Conservation (phyloP, 176 grass and related monocot genomes). For the Neostapfia colusana region DNA sequence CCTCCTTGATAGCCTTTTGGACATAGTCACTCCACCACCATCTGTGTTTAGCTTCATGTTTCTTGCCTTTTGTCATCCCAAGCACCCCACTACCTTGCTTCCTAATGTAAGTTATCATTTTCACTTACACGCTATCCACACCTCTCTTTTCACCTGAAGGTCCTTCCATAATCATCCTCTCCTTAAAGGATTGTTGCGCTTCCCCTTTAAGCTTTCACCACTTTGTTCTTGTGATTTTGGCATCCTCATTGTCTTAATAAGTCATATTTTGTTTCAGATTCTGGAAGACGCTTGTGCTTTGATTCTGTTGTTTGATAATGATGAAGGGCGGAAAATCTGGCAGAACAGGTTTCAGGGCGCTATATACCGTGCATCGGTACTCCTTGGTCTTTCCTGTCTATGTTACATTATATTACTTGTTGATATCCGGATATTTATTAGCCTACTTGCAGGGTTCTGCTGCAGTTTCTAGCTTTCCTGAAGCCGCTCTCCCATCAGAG, state of each 20-base stretch:
- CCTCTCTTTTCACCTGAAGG: too few species aligned
- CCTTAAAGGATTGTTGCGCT: too few species aligned
- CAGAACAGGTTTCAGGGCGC: slow-evolving; percentile 84
- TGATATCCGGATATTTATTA: slow-evolving; percentile 29
- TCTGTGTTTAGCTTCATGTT: too few species aligned
- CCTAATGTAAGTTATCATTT: too few species aligned
- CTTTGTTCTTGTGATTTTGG: too few species aligned
- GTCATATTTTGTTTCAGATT: slow-evolving; percentile 56
- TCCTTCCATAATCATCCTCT: too few species aligned
- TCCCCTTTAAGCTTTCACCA: too few species aligned
- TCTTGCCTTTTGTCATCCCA: too few species aligned
- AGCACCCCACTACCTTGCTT: too few species aligned
- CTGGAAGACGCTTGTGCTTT: slow-evolving; percentile 82
- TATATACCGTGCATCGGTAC: slow-evolving; percentile 98
- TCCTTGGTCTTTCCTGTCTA: slow-evolving; percentile 5
- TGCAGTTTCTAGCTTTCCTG: slow-evolving; percentile 57
- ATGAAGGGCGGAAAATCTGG: slow-evolving; percentile 74
- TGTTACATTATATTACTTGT: slow-evolving; percentile 28
- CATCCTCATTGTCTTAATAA: slow-evolving; percentile 30
- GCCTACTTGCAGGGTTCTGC: slow-evolving; percentile 67
- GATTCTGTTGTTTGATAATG: slow-evolving; percentile 75
- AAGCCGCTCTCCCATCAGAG: slow-evolving; percentile 42
- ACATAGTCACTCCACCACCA: too few species aligned
- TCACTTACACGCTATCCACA: too few species aligned
- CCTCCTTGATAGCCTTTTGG: too few species aligned